Evolutionary conservation across 2,329 filamentous ascomycete species (phyloP), one percentile per base, ranked within the genome.

Genomic region (Colletotrichum caudatum): DNA sequence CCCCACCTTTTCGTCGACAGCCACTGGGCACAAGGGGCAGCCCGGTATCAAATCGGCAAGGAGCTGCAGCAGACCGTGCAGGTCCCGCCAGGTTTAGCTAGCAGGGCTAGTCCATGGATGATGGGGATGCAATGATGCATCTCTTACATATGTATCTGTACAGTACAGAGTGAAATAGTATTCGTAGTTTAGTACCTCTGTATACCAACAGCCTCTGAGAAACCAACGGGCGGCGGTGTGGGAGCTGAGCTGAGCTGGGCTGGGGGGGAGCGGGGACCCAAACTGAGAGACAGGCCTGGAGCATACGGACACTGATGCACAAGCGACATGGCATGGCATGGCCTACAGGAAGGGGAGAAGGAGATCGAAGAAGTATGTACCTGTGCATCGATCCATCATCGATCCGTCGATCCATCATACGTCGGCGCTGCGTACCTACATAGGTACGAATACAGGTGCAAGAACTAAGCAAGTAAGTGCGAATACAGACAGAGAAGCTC

Each of bases 141-240:
- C 65, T 69, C 64, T 54, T 69, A 48, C 20, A 48, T 12, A n/a
- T 29, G 29, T 29, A 29, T 29, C 29, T 29, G 29, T 29, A 29
- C 29, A 29, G 29, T 29, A 29, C 29, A 29, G 29, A 29, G 29
- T 4, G 5, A 29, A 29, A 29, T 29, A 29, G 29, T 29, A 4
- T 29, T 29, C 29, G 29, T 29, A 29, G 29, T 29, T 29, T 29
- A 29, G 29, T 29, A 29, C 26, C 2, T 29, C 2, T n/a, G 44
- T 48, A 71, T 48, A 71, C 69, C 65, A 48, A 33, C 51, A 57
- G 62, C 62, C 51, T 29, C 51, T 37, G 44, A 64, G 20, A 54
- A 54, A 57, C 66, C 65, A 71, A 70, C 56, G 41, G 48, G 48
- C 46, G 51, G 58, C 69, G 65, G 65, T 71, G 65, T 69, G 44